Conservation (phyloP, 108 stramenopile species). For the Stephanodiscus triporus region DNA sequence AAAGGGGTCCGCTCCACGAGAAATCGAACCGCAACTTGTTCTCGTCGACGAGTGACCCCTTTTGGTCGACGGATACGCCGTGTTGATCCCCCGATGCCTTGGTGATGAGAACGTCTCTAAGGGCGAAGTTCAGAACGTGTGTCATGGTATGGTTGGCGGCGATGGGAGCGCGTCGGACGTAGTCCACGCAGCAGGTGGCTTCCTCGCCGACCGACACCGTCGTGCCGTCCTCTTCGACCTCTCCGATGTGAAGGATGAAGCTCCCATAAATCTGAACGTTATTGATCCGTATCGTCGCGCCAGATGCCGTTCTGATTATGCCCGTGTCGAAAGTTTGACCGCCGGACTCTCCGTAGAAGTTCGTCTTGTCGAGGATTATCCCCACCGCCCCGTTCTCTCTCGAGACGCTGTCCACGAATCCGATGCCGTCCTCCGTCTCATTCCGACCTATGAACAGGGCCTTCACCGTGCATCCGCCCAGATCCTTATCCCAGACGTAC, state of each 20-base stretch:
- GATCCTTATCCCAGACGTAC: conserved; percentile 87
- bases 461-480: conserved; percentile 77
- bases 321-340: conserved; percentile 97
- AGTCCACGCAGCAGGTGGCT: conserved; percentile 91
- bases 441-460: conserved; percentile 92
- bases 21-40: conserved; percentile 98
- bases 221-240: conserved; percentile 56
- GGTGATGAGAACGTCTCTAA: conserved; percentile 84
- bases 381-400: conserved; percentile 84
- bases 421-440: conserved; percentile 88
- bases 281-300: conserved; percentile 64
- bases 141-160: conserved; percentile 99
- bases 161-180: conserved; percentile 92
- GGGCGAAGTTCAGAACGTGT: conserved; percentile 96
- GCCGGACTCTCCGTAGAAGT: conserved; percentile 97
- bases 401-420: conserved; percentile 82
- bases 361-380: conserved; percentile 89
- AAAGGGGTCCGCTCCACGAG: conserved; percentile 86
- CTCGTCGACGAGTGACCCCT: conserved; percentile 95
- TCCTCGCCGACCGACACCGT: conserved; percentile 81
- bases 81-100: conserved; percentile 49
- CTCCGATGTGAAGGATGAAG: conserved; percentile 92
- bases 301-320: conserved; percentile 55
- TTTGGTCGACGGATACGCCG: conserved; percentile 85
- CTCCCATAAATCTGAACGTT: conserved; percentile 92